Evolutionary conservation across 352 stramenopile species (phyloP).

Genomic region (Globisporangium cystogenes): DNA sequence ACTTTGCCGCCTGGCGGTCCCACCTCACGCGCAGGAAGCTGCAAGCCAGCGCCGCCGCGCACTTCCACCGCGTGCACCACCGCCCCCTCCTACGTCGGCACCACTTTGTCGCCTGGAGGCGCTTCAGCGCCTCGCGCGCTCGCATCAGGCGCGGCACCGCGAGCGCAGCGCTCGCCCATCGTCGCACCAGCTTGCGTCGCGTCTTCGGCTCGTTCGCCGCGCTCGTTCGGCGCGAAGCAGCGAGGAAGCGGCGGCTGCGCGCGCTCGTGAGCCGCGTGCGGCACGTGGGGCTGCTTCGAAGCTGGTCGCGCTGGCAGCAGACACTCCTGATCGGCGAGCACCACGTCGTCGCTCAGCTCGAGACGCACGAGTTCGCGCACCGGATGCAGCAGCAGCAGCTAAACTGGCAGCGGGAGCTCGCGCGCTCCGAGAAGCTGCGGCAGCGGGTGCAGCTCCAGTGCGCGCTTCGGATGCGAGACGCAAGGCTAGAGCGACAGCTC

Average conservation of each 20-base stretch:
- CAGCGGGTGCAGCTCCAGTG: slow-evolving; percentile 4
- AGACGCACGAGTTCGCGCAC: not conserved
- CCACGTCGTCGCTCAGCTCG: not conserved
- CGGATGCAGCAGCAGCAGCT: slow-evolving; percentile 3
- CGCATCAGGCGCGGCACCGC: not conserved
- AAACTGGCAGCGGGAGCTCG: not conserved
- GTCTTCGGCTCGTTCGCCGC: slow-evolving; percentile 11
- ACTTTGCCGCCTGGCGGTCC: slow-evolving; percentile 16
- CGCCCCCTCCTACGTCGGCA: slow-evolving; percentile 6
- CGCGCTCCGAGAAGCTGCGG: slow-evolving; percentile 6
- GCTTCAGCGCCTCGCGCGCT: not conserved
- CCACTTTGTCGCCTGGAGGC: slow-evolving; percentile 17
- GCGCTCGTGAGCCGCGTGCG: slow-evolving; percentile 11
- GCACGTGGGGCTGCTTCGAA: slow-evolving; percentile 13
- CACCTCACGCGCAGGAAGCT: slow-evolving; percentile 8
- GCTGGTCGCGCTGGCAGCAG: slow-evolving; percentile 18
- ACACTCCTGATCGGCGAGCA: slow-evolving; percentile 1
- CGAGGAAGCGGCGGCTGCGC: slow-evolving; percentile 15
- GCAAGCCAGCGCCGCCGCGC: slow-evolving; percentile 14
- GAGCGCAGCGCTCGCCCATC: not conserved
- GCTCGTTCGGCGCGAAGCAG: slow-evolving; percentile 6
- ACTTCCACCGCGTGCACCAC: slow-evolving; percentile 15
- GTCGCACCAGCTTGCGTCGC: not conserved
- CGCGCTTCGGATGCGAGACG: slow-evolving; percentile 8
- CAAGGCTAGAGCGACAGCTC: not conserved